Percentiles rank a stretch among this genome's conserved stretches.
Evolutionary conservation across 164 flowering plant genomes (phyloP).

Genomic region (Cinnamomum micranthum): DNA sequence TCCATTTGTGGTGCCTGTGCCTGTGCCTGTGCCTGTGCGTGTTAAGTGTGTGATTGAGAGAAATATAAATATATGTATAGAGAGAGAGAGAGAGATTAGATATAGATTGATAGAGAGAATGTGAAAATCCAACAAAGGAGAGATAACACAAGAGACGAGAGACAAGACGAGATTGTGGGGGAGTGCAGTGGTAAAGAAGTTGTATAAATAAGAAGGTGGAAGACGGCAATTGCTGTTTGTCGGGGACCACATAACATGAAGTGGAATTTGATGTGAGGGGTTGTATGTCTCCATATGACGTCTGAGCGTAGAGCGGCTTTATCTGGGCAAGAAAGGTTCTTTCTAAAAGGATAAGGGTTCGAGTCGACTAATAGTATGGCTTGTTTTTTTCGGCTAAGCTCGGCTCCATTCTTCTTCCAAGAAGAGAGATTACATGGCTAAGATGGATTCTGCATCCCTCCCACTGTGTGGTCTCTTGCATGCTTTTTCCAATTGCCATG

Average conservation of each 20-base stretch:
- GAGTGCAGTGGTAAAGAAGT: not conserved
- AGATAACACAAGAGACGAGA: not conserved
- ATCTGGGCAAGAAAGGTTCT: not conserved
- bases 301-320: not conserved
- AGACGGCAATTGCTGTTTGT: not conserved
- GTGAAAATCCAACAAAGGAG: not conserved
- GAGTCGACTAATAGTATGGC: not conserved
- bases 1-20: constrained; percentile 46
- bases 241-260: not conserved
- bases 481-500: too few relatives aligned
- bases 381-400: not conserved
- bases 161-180: not conserved
- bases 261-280: not conserved
- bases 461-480: too few relatives aligned
- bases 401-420: not conserved
- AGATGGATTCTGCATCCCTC: too few relatives aligned
- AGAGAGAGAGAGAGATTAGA: not conserved
- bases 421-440: not conserved
- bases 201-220: not conserved
- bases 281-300: not conserved
- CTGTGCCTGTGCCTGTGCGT: not conserved
- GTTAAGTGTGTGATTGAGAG: not conserved
- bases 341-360: not conserved
- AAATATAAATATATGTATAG: not conserved
- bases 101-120: not conserved